Evolutionary conservation across 768 basidiomycete genomes (phyloP), one percentile per base, ranked within the genome.

Genomic region (Exidia glandulosa): DNA sequence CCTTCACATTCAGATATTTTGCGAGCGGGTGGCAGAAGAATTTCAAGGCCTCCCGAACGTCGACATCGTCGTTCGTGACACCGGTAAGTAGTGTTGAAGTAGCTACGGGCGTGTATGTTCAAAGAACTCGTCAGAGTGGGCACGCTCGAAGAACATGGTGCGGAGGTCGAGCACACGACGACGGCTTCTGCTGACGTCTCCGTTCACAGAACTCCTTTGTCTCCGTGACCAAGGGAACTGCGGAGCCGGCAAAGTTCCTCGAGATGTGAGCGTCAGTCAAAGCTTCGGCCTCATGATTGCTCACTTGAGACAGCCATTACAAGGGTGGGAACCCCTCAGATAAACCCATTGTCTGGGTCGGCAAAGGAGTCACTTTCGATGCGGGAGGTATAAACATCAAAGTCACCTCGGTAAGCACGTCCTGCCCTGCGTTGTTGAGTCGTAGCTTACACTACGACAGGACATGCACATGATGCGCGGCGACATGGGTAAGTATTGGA

Each of bases 311-410:
- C 60, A 91, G 88, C 59, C 86, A 87, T 71, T 94, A 94, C 79
- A 85, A 85, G 32, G 90, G 90, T 1, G 68, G 79, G 2, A 72
- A 77, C 59, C 74, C 77, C 62, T 72, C 78, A 56, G 83, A 75
- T 0, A 76, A 76, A 58, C 90, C 89, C 2, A 75, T 90, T 14
- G 86, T 83, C 2, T 77, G 90, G 61, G 88, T 94, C 34, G 91
- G 91, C 33, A 93, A 94, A 52, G 59, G 59, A 1, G 68, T 94
- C 68, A 92, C 90, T 16, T 94, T 94, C 63, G 90, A 94, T 71
- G 83, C 84, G 2, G 90, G 90, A 77, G 90, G 90, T 64, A 92
- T 92, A 71, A 87, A 86, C 61, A 73, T 94, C 71, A 94, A 94
- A 72, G 83, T 88, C n/a, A 68, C 78, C 33, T 77, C 78, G 33